Base-by-base conservation (phyloP, 225 moss, liverwort and hornwort genomes). In the Physcomitrellopsis africana region DNA sequence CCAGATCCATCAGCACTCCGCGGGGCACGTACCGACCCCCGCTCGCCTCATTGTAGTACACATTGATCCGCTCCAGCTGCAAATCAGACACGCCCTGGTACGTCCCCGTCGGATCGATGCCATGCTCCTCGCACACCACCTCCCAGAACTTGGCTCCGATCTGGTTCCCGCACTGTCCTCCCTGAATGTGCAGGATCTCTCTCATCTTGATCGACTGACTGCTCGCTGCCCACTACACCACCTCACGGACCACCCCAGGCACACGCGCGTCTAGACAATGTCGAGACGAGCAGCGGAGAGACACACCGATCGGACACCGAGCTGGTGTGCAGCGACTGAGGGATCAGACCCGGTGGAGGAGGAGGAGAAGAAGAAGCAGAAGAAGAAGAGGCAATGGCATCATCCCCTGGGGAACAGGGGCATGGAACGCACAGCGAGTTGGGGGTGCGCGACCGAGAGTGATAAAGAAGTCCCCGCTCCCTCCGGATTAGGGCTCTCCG, bases 381-480 rank as follows among this genome's bases (percentile, higher is more conserved):
- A 43, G 18, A 66, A n/a, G 23, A 26, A 47, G 61, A 22, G 63
- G 41, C 70, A 74, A 23, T 44, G 59, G 11, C 32, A 37, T 37
- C 32, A 37, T 37, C 32, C 51, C 46, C 54, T 52, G 2, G 1
- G 20, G 0, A 1, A 8, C 29, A 42, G 12, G 68, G 64, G 63
- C 18, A 51, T 56, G 46, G 19, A 26, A 15, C 82, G 60, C 80
- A 72, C 72, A 58, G 76, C 0, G 27, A 41, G 49, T 1, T 0
- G 24, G 0, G 11, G 13, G 10, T 44, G 14, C 32, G 32, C 32
- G 47, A 24, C 76, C 1, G 67, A 49, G 64, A 43, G 68, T 57
- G 65, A 83, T 80, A 77, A 83, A 83, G 76, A 24, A 16, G 17
- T 0, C 56, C 69, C 60, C 51, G 48, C 69, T 80, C 80, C 70